Evolutionary conservation across 352 stramenopile genomes (phyloP).

Genomic region (Blastocystis sp.): DNA sequence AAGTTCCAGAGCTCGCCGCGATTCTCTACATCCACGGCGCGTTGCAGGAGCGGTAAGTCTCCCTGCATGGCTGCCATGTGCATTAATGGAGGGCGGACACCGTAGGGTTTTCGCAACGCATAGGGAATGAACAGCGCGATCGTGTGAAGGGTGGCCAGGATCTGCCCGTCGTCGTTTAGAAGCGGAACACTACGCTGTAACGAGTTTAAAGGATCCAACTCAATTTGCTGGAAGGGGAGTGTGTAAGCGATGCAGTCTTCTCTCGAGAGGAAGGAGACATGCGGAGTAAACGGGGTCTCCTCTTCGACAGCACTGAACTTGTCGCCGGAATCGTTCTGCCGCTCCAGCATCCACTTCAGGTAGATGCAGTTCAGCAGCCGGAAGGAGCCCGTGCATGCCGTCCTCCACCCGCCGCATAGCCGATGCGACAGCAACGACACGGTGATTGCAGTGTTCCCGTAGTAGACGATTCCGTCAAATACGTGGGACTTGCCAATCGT

Average conservation of each 20-base stretch:
- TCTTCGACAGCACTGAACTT: constrained; percentile 4
- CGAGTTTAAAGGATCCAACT: background rate
- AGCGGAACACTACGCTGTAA: background rate
- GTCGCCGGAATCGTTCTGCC: constrained; percentile 17
- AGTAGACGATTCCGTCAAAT: constrained; percentile 68
- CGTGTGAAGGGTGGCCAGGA: background rate
- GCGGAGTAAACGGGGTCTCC: constrained; percentile 34
- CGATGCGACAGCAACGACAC: constrained; percentile 28
- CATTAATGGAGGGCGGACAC: constrained; percentile 10
- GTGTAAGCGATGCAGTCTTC: constrained; percentile 44
- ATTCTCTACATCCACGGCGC: constrained; percentile 46
- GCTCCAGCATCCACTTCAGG: constrained; percentile 35
- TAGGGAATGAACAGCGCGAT: constrained; percentile 59
- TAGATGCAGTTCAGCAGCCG: constrained; percentile 62
- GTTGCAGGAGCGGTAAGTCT: constrained; percentile 26
- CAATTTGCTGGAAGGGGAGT: constrained; percentile 37
- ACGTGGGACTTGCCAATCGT: constrained; percentile 44
- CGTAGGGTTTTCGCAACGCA: constrained; percentile 7
- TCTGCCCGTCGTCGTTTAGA: background rate
- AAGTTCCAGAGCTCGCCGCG: constrained; percentile 45
- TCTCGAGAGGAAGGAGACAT: background rate
- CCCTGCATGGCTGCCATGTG: constrained; percentile 52
- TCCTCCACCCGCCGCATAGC: background rate
- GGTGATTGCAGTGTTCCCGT: constrained; percentile 40
- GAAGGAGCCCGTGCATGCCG: background rate